Evolutionary conservation across 192 early-diverging fungal species (phyloP), one percentile per base, ranked within the genome.

Genomic region (Coemansia guatemalensis): DNA sequence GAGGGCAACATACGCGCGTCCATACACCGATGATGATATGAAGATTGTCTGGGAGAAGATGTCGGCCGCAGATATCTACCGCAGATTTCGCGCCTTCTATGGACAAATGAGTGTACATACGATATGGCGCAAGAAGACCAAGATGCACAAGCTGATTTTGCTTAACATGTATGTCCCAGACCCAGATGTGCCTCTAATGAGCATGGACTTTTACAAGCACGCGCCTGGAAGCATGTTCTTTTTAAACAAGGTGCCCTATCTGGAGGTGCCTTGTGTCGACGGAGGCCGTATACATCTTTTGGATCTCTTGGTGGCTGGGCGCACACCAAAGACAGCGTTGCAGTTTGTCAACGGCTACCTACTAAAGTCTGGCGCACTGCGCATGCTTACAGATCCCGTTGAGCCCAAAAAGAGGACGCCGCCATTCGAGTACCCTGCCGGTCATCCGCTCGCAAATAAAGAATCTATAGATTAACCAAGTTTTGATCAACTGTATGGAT

Each of bases 1-100:
- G 0, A 57, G 79, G 20, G 87, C 87, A 7, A 85, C 87, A 2
- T 79, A 83, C 25, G 91, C 92, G 12, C 87, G 87, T 24, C 89
- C 91, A 35, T 89, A 90, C 27, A 67, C 71, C 18, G 85, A 86
- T 21, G 82, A 85, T 6, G 74, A 79, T 54, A 69, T 84, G 11
- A 67, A 78, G 18, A 64, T 91, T 14, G 68, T 88, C 33, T 95
- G 88, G 86, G 52, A 68, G 9, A 62, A 53, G 5, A 84, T 88
- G 85, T 58, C 82, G 1, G 85, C 85, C 2, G 75, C 83, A 17
- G 60, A 88, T 0, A 82, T 92, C 2, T 88, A 86, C 47, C 69
- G 84, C 30, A 59, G 86, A 32, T 69, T 89, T 64, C 74, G 88
- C 26, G 94, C 93, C 5, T 85, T 91, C 71, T 26, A 53, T 7